Conservation (phyloP, 129 eudicot genomes). For the Flaveria ramosissima region DNA sequence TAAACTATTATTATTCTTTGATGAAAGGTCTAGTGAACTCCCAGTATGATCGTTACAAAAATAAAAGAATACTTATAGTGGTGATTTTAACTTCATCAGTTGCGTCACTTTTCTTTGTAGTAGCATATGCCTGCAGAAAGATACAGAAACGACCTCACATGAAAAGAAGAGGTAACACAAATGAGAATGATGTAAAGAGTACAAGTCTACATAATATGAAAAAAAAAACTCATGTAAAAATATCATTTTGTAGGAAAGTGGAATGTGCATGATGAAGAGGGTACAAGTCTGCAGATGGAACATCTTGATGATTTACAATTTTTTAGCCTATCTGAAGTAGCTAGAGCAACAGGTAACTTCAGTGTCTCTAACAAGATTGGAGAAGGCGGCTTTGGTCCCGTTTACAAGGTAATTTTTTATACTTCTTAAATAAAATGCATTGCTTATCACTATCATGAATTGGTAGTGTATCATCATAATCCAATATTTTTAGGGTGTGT, state of each 20-base stretch:
- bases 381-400: constrained; percentile 29
- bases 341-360: constrained; percentile 18
- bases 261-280: neutral
- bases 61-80: neutral
- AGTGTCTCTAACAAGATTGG: constrained; percentile 18
- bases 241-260: constrained; percentile 14
- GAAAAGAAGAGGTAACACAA: constrained; percentile 11
- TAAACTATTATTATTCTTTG: neutral
- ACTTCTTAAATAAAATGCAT: neutral
- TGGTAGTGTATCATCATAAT: neutral
- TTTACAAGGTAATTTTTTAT: constrained; percentile 26
- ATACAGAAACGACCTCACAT: neutral
- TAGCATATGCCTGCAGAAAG: neutral
- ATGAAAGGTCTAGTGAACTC: neutral
- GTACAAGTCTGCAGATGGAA: neutral
- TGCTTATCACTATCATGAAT: neutral
- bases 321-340: constrained; percentile 10
- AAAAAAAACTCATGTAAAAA: neutral
- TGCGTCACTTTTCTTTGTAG: neutral
- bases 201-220: too few species aligned
- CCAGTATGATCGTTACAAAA: neutral
- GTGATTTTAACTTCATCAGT: neutral
- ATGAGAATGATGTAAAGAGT: neutral
- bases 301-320: neutral
- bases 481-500: neutral